phyloP scores from a whole-genome alignment of 2,329 filamentous ascomycete species.

The Grosmannia clavigera region DNA sequence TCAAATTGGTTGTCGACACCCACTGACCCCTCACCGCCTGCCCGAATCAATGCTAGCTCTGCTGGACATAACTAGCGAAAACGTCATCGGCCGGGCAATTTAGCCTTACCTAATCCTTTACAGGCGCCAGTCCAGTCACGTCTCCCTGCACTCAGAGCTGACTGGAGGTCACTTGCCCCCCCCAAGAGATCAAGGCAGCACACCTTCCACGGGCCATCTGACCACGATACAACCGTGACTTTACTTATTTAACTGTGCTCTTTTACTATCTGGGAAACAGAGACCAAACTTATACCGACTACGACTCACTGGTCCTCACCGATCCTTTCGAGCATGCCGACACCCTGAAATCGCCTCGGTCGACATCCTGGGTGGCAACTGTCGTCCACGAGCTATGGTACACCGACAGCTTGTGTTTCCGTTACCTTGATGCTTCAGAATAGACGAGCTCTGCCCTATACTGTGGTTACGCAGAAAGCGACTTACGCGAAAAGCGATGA shows the following conservation, averaged over 20 bases:
- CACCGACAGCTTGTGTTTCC: neutral
- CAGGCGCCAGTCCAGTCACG: too few relatives aligned
- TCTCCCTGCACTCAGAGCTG: neutral
- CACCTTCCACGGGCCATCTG: slow-evolving; percentile 3
- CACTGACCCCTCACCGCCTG: slow-evolving; percentile 7
- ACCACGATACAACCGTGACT: neutral
- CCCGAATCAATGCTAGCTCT: neutral
- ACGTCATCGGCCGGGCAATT: slow-evolving; percentile 4
- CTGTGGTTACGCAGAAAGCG: neutral
- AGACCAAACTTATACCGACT: neutral
- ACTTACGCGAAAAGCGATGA: slow-evolving; percentile 20
- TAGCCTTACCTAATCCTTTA: neutral
- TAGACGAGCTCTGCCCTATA: neutral
- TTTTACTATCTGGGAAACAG: neutral
- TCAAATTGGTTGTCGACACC: neutral
- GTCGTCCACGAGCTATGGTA: neutral
- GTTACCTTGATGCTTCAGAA: neutral
- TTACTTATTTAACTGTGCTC: neutral
- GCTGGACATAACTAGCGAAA: neutral
- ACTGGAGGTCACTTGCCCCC: slow-evolving; percentile 5
- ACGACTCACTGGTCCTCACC: neutral
- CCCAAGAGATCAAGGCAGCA: slow-evolving; percentile 6
- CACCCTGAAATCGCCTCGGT: neutral
- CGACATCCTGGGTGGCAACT: slow-evolving; percentile 2
- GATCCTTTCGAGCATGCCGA: slow-evolving; percentile 3